A percentile compares a stretch with the other conserved stretches of the same genome.
Evolutionary conservation across 73 alveolate genomes (phyloP).

Genomic region (Paramecium primaurelia): DNA sequence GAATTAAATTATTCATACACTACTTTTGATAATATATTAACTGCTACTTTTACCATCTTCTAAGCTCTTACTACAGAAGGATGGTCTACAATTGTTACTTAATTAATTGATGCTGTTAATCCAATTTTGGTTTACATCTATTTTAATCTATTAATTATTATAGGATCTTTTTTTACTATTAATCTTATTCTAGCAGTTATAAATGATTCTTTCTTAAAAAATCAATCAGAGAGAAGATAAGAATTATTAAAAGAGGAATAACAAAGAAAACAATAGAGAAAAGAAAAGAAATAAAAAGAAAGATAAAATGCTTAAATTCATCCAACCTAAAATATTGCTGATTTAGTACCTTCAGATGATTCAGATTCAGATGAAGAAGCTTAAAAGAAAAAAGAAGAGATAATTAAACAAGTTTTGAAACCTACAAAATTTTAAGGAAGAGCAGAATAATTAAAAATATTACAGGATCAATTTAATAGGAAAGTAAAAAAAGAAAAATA

Average conservation of each 20-base stretch:
- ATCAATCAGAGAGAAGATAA: neutral
- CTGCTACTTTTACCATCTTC: too few species aligned
- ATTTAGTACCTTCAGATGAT: neutral
- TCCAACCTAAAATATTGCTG: neutral
- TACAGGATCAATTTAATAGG: neutral
- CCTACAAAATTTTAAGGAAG: neutral
- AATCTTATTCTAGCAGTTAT: slow-evolving; percentile 52
- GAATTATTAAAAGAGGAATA: neutral
- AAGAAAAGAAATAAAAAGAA: neutral
- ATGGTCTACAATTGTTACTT: too few species aligned
- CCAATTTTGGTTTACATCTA: neutral
- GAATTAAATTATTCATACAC: neutral
- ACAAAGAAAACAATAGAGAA: neutral
- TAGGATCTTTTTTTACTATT: slow-evolving; percentile 52
- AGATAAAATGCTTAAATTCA: neutral
- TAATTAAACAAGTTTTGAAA: neutral
- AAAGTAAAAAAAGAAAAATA: neutral
- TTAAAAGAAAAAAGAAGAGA: neutral
- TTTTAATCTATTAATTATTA: neutral
- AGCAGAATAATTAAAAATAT: neutral
- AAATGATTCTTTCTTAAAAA: neutral
- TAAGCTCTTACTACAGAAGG: too few species aligned
- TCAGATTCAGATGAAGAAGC: slow-evolving; percentile 29
- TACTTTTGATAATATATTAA: too few species aligned
- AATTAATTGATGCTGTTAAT: too few species aligned